phyloP scores from a whole-genome alignment of 83 land plant species.

The Picea abies region DNA sequence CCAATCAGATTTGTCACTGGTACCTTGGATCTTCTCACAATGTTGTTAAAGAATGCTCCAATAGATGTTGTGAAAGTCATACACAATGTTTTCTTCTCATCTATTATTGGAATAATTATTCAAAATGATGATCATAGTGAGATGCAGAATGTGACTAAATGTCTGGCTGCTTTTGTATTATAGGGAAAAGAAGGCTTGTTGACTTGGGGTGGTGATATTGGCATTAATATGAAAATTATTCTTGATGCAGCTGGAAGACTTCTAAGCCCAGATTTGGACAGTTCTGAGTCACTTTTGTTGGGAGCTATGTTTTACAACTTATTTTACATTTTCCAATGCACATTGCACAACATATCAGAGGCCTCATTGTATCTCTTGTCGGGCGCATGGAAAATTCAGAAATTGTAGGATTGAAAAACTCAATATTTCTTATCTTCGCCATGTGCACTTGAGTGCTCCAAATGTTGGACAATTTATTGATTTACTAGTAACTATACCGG shows the following conservation, averaged over 20 bases:
- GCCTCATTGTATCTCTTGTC: constrained; percentile 81
- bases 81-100: constrained; percentile 62
- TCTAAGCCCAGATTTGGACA: constrained; percentile 77
- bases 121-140: constrained; percentile 83
- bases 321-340: constrained; percentile 78
- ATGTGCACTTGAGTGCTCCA: constrained; percentile 91
- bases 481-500: constrained; percentile 58
- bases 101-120: constrained; percentile 52
- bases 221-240: constrained; percentile 73
- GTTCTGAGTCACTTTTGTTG: constrained; percentile 89
- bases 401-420: constrained; percentile 67
- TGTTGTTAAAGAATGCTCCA: constrained; percentile 87
- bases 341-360: constrained; percentile 71
- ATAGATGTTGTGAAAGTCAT: constrained; percentile 62
- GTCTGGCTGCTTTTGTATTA: constrained; percentile 75
- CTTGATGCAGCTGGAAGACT: constrained; percentile 94
- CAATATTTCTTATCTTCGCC: constrained; percentile 73
- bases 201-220: constrained; percentile 75
- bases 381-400: constrained; percentile 75
- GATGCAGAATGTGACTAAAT: constrained; percentile 93
- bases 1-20: constrained; percentile 81
- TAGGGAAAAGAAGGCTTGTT: constrained; percentile 74
- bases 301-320: constrained; percentile 78
- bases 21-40: constrained; percentile 80
- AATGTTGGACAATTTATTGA: too few relatives aligned